These are phyloP conservation scores for Laguncularia racemosa DNA, from an alignment of 345 rosid species.

Conservation along the genomic window DNA sequence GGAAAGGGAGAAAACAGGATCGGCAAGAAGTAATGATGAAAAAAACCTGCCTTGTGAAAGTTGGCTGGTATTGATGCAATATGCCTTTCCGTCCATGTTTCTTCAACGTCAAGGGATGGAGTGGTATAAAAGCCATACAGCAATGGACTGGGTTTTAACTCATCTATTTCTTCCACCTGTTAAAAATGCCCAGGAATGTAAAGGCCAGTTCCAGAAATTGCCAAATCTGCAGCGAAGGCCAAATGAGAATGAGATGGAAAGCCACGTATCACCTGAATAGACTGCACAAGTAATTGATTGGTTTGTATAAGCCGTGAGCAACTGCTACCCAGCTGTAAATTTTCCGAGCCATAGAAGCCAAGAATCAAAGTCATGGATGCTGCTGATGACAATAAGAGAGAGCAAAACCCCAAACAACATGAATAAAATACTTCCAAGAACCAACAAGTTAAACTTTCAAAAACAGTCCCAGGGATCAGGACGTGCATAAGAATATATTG, in stretches of 20 bases:
- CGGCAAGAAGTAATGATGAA: background rate
- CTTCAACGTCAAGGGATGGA: conserved; percentile 35
- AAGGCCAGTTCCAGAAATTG: conserved; percentile 1
- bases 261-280: conserved; percentile 25
- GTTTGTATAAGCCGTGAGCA: conserved; percentile 32
- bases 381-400: conserved; percentile 16
- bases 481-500: too few species aligned
- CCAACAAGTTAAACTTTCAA: background rate
- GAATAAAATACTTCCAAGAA: background rate
- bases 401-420: background rate
- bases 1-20: background rate
- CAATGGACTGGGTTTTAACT: conserved; percentile 26
- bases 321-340: conserved; percentile 33
- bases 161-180: conserved; percentile 30
- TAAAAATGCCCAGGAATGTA: conserved; percentile 8
- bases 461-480: too few species aligned
- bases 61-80: conserved; percentile 23
- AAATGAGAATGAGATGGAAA: background rate
- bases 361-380: conserved; percentile 47
- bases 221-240: background rate
- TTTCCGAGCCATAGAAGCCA: conserved; percentile 41
- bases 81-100: conserved; percentile 36
- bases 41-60: conserved; percentile 32
- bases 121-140: conserved; percentile 33
- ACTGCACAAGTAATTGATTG: conserved; percentile 41